Percentiles rank a stretch among this genome's conserved stretches.
Conservation (phyloP, 345 rosid genomes). For the Rhodamnia rubescens region DNA sequence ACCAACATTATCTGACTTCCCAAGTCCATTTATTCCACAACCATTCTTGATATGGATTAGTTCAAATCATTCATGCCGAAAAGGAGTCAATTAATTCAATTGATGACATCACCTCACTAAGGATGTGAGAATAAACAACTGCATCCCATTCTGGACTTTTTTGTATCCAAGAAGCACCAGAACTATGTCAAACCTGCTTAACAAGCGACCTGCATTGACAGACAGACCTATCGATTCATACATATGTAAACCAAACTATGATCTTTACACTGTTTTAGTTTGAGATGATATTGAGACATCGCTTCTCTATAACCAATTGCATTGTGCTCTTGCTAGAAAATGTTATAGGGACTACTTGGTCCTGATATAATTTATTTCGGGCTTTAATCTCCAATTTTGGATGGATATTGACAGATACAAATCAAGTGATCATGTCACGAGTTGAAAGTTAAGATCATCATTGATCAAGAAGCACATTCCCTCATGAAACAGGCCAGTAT, state of each 20-base stretch:
- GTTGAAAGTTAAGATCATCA: background rate
- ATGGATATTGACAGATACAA: background rate
- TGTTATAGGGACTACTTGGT: background rate
- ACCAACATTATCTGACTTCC: slow-evolving; percentile 21
- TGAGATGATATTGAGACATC: background rate
- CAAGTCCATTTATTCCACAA: slow-evolving; percentile 17
- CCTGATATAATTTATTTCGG: background rate
- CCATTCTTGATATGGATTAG: background rate
- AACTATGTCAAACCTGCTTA: slow-evolving; percentile 88
- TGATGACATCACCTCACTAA: slow-evolving; percentile 42
- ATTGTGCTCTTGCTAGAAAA: background rate
- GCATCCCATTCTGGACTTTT: slow-evolving; percentile 96
- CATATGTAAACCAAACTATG: background rate
- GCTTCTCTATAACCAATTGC: background rate
- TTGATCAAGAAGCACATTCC: background rate
- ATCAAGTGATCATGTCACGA: background rate
- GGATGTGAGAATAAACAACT: slow-evolving; percentile 94
- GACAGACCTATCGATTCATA: slow-evolving; percentile 46
- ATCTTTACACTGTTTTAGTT: background rate
- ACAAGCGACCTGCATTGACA: slow-evolving; percentile 81
- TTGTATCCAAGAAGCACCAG: slow-evolving; percentile 82
- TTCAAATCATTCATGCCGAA: background rate
- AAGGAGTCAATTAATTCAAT: background rate
- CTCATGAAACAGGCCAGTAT: background rate
- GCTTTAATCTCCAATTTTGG: background rate